Evolutionary conservation across 2,329 filamentous ascomycete genomes (phyloP), one percentile per base, ranked within the genome.

Genomic region (Zymoseptoria brevis): DNA sequence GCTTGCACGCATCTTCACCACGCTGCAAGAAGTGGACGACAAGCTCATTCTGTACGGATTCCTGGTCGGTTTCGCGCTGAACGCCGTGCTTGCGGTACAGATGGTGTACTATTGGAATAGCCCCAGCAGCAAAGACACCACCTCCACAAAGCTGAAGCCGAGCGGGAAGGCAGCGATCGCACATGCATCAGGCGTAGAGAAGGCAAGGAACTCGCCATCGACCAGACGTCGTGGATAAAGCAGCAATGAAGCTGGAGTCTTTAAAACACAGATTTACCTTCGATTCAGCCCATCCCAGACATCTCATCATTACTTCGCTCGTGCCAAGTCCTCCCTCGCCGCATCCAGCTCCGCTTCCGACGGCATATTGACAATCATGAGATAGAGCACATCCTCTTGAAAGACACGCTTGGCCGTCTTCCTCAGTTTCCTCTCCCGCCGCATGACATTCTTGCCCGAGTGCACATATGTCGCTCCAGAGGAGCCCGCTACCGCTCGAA

Each of bases 71-170:
- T 96, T 96, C 73, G 77, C 80, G n/a, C 83, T 99, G 68, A 99
- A 99, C 75, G 80, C 86, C 59, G 82, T 99, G 58, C 81, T 99
- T 59, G 92, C 92, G 13, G 76, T 82, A 48, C 94, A 99, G 79
- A 94, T 99, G 88, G 72, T 96, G 26, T 96, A 92, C 77, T 97
- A 97, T 80, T 99, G 94, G 94, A 96, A 96, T 70, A 78, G 74
- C 55, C 74, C 80, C 2, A 67, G 72, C 26, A 74, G 72, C 63
- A 72, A 75, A 51, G 72, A 71, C 59, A 73, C 65, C 8, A 64
- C 63, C 59, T 66, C 69, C 35, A 74, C 72, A 63, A 77, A 76
- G 67, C 64, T 74, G 11, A 71, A 74, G 60, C 71, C 74, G 59
- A 72, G 72, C 2, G 68, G 75, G 45, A 70, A 73, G 54, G 68